phyloP scores from a whole-genome alignment of 1,284 basidiomycete species.

The Thecaphora thlaspeos region DNA sequence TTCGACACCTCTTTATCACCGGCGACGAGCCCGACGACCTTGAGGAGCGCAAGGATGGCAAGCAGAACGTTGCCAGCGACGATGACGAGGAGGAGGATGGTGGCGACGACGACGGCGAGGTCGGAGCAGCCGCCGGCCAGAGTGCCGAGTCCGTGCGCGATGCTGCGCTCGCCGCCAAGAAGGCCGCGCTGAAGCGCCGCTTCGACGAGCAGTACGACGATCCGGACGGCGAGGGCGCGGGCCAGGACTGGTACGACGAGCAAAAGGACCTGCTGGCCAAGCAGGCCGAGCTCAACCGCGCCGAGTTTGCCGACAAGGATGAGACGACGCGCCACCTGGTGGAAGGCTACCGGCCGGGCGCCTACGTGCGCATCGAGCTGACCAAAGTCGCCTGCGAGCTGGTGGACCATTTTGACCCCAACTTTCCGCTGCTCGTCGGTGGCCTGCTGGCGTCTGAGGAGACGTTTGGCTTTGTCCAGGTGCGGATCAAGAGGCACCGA shows the following conservation, averaged over 20 bases:
- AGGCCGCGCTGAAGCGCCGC: conserved; percentile 86
- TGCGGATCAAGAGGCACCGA: conserved; percentile 91
- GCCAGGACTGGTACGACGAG: conserved; percentile 59
- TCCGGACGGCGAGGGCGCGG: conserved; percentile 63
- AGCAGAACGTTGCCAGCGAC: conserved; percentile 7
- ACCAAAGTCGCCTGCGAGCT: conserved; percentile 82
- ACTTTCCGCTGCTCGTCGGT: conserved; percentile 86
- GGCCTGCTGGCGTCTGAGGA: conserved; percentile 90
- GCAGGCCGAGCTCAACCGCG: conserved; percentile 79
- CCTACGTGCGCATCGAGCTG: conserved; percentile 92
- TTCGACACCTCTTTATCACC: conserved; percentile 88
- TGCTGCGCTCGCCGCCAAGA: conserved; percentile 74
- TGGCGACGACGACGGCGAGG: conserved; percentile 27
- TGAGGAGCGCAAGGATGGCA: conserved; percentile 35
- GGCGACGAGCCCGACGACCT: conserved; percentile 61
- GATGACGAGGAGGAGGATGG: conserved; percentile 50
- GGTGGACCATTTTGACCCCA: conserved; percentile 87
- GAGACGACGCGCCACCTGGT: conserved; percentile 75
- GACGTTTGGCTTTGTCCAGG: conserved; percentile 85
- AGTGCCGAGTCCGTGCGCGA: conserved; percentile 62
- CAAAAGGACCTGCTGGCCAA: conserved; percentile 87
- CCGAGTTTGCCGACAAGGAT: conserved; percentile 81
- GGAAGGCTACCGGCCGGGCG: conserved; percentile 85
- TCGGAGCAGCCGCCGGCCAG: conserved; percentile 34
- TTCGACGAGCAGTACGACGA: conserved; percentile 97